Evolutionary conservation across 176 grass and related monocot species (phyloP).

Genomic region (Raddia distichophylla): DNA sequence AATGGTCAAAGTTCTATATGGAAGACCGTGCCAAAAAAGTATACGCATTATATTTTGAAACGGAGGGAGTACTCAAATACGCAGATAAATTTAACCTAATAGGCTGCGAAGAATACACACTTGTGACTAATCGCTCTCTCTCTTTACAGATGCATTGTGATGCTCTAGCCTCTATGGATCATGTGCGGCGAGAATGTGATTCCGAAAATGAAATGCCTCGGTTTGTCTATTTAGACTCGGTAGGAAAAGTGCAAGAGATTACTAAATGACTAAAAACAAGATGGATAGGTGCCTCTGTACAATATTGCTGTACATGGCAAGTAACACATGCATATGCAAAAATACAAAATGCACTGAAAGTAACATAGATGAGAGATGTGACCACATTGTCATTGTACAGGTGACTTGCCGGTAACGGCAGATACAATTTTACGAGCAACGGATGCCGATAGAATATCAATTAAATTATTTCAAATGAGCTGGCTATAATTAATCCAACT

Average conservation of each 20-base stretch:
- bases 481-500: too few species aligned
- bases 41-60: too few species aligned
- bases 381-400: conserved; percentile 12
- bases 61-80: too few species aligned
- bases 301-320: conserved; percentile 31
- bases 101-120: too few species aligned
- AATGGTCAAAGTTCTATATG: too few species aligned
- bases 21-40: too few species aligned
- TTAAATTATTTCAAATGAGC: too few species aligned
- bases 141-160: too few species aligned
- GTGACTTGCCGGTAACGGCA: conserved; percentile 44
- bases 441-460: neutral
- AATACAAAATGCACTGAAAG: neutral
- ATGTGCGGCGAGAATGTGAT: neutral
- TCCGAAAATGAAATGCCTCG: neutral
- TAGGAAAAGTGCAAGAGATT: neutral
- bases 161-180: neutral
- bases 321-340: neutral
- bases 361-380: neutral
- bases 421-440: neutral
- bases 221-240: neutral
- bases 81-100: too few species aligned
- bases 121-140: too few species aligned
- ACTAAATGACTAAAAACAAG: neutral
- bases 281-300: neutral